Conservation (phyloP, 31 red algal species). For the Asparagopsis taxiformis region DNA sequence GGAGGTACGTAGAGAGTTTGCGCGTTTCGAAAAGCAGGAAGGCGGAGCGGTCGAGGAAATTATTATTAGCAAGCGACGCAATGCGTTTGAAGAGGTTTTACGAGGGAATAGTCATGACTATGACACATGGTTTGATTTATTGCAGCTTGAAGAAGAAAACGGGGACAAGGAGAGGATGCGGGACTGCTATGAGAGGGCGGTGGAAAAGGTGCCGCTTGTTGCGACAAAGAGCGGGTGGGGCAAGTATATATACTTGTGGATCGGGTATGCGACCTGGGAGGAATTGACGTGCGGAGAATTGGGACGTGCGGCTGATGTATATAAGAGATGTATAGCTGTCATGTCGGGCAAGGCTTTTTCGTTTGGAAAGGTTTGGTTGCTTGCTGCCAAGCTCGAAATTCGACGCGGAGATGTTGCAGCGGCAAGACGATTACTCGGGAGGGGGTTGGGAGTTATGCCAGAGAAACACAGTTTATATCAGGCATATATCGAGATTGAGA, state of each 20-base stretch:
- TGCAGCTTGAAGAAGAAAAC: constrained; percentile 49
- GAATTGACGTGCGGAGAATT: constrained; percentile 52
- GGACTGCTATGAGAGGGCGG: constrained; percentile 54
- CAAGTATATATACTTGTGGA: constrained; percentile 86
- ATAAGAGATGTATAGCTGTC: constrained; percentile 37
- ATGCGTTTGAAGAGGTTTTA: too few species aligned
- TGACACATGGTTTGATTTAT: constrained; percentile 86
- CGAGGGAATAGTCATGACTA: constrained; percentile 60
- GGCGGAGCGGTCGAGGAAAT: too few species aligned
- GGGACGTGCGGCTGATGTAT: constrained; percentile 42
- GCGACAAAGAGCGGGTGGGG: constrained; percentile 65
- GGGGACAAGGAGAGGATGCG: constrained; percentile 34
- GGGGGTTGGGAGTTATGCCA: constrained; percentile 55
- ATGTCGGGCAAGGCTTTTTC: constrained; percentile 55
- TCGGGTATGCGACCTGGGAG: constrained; percentile 83
- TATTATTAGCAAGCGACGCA: too few species aligned
- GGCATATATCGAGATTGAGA: constrained; percentile 78
- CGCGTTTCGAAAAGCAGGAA: constrained; percentile 68
- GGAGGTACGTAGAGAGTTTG: constrained; percentile 26
- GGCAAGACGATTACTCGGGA: constrained; percentile 71
- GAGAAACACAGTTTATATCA: constrained; percentile 65
- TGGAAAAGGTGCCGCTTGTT: constrained; percentile 42
- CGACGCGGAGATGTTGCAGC: constrained; percentile 44
- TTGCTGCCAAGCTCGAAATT: constrained; percentile 62
- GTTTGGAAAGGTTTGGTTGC: constrained; percentile 77